A percentile compares a stretch with the other conserved stretches of the same genome.
These are phyloP conservation scores for Zelopaecilomyces penicillatus DNA, from an alignment of 2,329 filamentous ascomycete genomes.

Conservation along the genomic window DNA sequence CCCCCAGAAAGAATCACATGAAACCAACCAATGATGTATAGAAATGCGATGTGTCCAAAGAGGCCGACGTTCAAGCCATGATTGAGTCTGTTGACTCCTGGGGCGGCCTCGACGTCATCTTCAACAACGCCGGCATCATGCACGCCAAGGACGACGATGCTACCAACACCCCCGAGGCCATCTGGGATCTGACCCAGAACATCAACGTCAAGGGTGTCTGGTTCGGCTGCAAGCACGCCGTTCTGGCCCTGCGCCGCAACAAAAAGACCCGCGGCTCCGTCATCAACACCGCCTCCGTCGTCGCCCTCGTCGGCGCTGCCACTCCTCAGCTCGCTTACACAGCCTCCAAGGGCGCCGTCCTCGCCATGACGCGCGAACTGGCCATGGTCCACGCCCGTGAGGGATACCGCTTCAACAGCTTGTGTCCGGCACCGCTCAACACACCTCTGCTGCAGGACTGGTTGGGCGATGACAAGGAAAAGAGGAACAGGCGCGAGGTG, in stretches of 20 bases:
- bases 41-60: constrained; percentile 73
- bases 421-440: constrained; percentile 88
- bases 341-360: constrained; percentile 84
- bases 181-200: constrained; percentile 88
- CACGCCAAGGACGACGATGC: constrained; percentile 75
- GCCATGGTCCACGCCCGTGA: constrained; percentile 89
- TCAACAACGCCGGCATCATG: constrained; percentile 99
- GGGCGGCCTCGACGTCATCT: constrained; percentile 85
- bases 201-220: constrained; percentile 99
- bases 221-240: constrained; percentile 89
- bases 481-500: constrained; percentile 74
- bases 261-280: constrained; percentile 72
- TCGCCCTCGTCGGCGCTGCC: constrained; percentile 77
- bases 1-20: too few species aligned
- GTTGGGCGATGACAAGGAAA: constrained; percentile 78
- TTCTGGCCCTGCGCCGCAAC: constrained; percentile 70
- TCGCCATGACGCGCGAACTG: constrained; percentile 82
- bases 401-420: constrained; percentile 78
- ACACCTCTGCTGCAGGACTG: constrained; percentile 88
- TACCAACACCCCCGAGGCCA: constrained; percentile 74
- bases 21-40: constrained; percentile 3
- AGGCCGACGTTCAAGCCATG: constrained; percentile 66
- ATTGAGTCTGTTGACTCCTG: constrained; percentile 69
- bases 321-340: constrained; percentile 91
- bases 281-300: constrained; percentile 88